Evolutionary conservation across 177 flowering plant genomes (phyloP).

Genomic region (Vitis hybrid): DNA sequence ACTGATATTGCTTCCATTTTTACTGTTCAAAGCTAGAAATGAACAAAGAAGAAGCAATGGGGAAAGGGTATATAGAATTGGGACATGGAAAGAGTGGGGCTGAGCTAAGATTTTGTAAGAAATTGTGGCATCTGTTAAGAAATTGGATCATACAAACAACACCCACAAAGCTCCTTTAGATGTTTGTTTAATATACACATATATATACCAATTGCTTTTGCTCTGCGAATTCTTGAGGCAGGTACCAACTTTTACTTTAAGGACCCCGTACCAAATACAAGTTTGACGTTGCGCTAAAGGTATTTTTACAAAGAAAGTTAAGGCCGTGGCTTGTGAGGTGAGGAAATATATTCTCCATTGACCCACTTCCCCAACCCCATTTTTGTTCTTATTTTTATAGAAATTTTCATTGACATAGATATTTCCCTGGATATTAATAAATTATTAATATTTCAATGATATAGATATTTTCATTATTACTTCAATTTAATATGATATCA

Average conservation of each 20-base stretch:
- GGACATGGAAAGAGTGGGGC: conserved; percentile 45
- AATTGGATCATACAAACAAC: conserved; percentile 28
- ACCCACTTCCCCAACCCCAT: no score
- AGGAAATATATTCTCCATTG: no score
- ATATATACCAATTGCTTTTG: neutral
- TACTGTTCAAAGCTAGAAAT: neutral
- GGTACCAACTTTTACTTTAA: conserved; percentile 22
- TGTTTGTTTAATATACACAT: neutral
- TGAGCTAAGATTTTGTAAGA: conserved; percentile 29
- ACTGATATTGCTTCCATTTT: conserved; percentile 17
- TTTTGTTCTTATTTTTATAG: no score
- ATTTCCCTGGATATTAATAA: no score
- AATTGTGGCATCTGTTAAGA: neutral
- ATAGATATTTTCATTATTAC: no score
- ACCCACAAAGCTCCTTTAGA: conserved; percentile 1
- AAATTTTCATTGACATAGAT: no score
- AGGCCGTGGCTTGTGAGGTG: no score
- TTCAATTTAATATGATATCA: no score
- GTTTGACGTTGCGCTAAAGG: conserved; percentile 16
- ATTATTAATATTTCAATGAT: no score
- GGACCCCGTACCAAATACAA: neutral
- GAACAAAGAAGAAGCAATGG: conserved; percentile 3
- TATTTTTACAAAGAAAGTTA: neutral
- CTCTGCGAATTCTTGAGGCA: conserved; percentile 7
- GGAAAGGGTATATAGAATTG: neutral